Evolutionary conservation across 2,329 filamentous ascomycete genomes (phyloP), one percentile per base, ranked within the genome.

Genomic region (Leptodontidium sp.): DNA sequence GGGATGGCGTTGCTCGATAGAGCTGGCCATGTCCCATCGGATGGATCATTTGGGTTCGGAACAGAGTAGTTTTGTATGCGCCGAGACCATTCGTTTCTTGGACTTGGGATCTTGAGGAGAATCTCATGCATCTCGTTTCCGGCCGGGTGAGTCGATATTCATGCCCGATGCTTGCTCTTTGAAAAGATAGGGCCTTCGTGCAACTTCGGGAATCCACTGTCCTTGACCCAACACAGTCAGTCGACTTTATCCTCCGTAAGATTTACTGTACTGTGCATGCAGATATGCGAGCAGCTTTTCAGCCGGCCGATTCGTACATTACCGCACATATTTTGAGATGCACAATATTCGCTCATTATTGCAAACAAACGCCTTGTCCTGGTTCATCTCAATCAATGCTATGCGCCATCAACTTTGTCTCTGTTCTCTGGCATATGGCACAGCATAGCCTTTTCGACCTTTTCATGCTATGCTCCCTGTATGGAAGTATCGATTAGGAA

Each of bases 331-430:
- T 24, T 66, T 55, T 3, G 35, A 66, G 32, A 61, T 61, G 61
- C 40, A 65, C 53, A 11, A 65, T 57, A 62, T 62, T 53, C n/a
- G 59, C 61, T 62, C 64, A 12, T 64, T 59, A 43, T 49, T 65
- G 43, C 49, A 59, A 45, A 68, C 45, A 65, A 58, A 59, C 50
- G 55, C 32, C 49, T 58, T 47, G 24, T 35, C 61, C 53, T 63
- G 29, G 61, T 12, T 62, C 50, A 49, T 43, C 24, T 62, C 65
- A 66, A 66, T 68, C 63, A 70, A 66, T 66, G 49, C 53, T 58
- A 32, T 43, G 53, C 53, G 59, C 69, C 64, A 63, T 62, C 24
- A 65, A 63, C 40, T 47, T 45, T 53, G 43, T 57, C 29, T 64
- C 12, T 45, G 35, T 59, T 15, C 38, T 59, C 24, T 53, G 47